A percentile compares a stretch with the other conserved stretches of the same genome.
These are phyloP conservation scores for Vinca minor DNA, from an alignment of 257 asterid species.

Conservation along the genomic window DNA sequence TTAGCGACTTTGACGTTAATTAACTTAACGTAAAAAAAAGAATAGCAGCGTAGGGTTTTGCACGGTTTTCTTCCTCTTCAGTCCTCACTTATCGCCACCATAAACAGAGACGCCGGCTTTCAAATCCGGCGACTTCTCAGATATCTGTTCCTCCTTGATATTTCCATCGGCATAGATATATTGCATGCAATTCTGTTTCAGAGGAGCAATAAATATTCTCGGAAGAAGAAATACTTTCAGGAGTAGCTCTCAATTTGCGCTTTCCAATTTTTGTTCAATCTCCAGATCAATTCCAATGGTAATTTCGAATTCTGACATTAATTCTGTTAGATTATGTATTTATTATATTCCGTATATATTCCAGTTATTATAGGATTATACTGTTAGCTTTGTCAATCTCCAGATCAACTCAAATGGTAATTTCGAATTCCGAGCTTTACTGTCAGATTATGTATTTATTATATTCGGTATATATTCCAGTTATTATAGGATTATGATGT, in stretches of 20 bases:
- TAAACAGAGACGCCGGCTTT: neutral
- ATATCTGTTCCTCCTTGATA: neutral
- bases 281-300: conserved; percentile 14
- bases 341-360: too few relatives aligned
- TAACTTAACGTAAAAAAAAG: too few relatives aligned
- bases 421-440: too few relatives aligned
- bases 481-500: too few relatives aligned
- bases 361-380: too few relatives aligned
- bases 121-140: neutral
- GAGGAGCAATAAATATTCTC: neutral
- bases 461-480: too few relatives aligned
- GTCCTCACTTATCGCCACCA: neutral
- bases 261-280: conserved; percentile 5
- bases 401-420: conserved; percentile 13
- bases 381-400: too few relatives aligned
- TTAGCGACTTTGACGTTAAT: neutral
- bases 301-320: neutral
- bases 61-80: neutral
- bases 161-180: neutral
- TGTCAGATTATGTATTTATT: too few relatives aligned
- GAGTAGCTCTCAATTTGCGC: conserved; percentile 3
- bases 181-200: conserved; percentile 8
- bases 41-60: neutral
- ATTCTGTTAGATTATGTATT: too few relatives aligned
- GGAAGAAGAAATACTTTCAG: conserved; percentile 3